phyloP scores from a whole-genome alignment of 2,329 filamentous ascomycete genomes.

The Penicillium sp. region DNA sequence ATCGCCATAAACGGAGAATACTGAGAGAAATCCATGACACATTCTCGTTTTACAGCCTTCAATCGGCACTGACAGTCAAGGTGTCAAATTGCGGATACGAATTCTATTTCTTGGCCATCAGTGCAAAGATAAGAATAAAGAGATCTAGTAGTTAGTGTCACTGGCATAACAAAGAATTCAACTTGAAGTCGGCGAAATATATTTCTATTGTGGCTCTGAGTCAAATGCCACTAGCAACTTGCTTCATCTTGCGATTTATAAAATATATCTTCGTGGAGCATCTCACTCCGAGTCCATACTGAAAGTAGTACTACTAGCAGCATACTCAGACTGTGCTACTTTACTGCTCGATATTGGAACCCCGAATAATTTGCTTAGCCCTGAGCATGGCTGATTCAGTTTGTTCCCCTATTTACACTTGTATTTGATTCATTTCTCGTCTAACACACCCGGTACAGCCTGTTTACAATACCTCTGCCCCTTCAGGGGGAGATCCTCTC shows the following conservation, averaged over 20 bases:
- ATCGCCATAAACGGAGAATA: background rate
- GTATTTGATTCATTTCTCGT: background rate
- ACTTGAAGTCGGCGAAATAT: no score
- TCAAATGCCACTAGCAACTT: no score
- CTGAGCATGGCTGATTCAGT: constrained; percentile 19
- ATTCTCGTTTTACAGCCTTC: background rate
- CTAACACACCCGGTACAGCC: constrained; percentile 23
- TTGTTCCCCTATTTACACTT: background rate
- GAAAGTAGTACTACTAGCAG: no score
- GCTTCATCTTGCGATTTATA: no score
- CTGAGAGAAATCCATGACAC: background rate
- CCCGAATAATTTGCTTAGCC: no score
- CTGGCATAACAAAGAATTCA: no score
- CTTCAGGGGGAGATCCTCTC: constrained; percentile 60
- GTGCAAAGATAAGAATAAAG: background rate
- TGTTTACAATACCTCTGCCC: constrained; percentile 42
- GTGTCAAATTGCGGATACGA: background rate
- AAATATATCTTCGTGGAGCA: no score
- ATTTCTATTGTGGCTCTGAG: no score
- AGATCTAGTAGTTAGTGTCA: background rate
- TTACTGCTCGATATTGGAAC: no score
- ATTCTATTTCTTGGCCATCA: background rate
- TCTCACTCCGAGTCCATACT: no score
- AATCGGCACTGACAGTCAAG: background rate
- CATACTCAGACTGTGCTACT: no score